Evolutionary conservation across 1,284 basidiomycete genomes (phyloP).

Genomic region (Puccinia brachypodii): DNA sequence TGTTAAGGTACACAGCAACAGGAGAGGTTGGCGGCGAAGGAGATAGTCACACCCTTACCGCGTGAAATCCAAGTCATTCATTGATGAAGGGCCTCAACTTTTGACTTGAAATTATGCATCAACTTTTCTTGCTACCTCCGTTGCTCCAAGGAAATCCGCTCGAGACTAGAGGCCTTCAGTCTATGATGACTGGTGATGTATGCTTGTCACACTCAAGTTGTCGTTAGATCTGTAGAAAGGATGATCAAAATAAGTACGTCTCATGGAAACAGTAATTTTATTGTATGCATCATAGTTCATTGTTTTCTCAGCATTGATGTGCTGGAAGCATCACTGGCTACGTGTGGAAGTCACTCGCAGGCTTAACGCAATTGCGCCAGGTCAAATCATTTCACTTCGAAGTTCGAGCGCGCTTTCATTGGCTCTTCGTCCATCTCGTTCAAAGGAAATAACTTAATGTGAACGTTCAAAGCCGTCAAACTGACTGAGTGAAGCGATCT

Average conservation of each 20-base stretch:
- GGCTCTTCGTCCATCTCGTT: background rate
- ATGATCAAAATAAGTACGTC: constrained; percentile 20
- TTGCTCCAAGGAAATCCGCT: background rate
- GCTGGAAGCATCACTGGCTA: background rate
- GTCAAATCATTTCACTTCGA: background rate
- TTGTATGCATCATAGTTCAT: background rate
- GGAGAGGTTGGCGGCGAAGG: background rate
- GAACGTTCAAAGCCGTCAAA: background rate
- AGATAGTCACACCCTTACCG: background rate
- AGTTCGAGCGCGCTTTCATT: constrained; percentile 11
- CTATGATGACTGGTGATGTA: background rate
- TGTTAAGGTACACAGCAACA: background rate
- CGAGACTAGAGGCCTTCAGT: background rate
- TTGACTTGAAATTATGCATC: background rate
- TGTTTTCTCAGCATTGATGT: background rate
- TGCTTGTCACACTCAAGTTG: background rate
- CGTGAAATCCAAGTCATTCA: background rate
- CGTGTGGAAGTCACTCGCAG: background rate
- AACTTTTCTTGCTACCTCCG: background rate
- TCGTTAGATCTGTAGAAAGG: constrained; percentile 1
- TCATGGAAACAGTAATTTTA: background rate
- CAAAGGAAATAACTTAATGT: background rate
- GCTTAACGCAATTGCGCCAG: background rate
- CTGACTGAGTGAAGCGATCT: constrained; percentile 5
- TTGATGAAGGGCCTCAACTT: background rate